Conservation (phyloP, 176 grass and related monocot genomes). For the Pontederia crassipes region DNA sequence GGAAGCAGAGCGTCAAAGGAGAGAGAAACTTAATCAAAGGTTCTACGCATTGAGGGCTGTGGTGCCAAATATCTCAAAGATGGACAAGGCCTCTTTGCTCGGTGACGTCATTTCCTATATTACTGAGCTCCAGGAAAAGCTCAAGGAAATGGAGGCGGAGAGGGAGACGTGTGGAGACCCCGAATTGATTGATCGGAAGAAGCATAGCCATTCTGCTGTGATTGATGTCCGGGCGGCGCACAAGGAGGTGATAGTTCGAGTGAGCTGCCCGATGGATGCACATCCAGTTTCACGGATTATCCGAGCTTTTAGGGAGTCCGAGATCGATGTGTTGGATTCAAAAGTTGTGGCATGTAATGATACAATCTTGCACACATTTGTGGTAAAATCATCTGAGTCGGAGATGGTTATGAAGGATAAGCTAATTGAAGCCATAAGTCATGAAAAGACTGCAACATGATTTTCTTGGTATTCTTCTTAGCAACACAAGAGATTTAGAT, state of each 20-base stretch:
- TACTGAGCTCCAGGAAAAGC: constrained; percentile 58
- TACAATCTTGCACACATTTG: constrained; percentile 2
- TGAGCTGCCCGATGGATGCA: constrained; percentile 49
- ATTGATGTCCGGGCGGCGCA: constrained; percentile 48
- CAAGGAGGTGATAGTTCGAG: constrained; percentile 65
- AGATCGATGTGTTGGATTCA: constrained; percentile 1
- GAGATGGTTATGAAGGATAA: constrained; percentile 41
- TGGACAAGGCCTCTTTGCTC: constrained; percentile 84
- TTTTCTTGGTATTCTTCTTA: too few relatives aligned
- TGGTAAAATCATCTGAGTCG: constrained; percentile 39
- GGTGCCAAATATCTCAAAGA: constrained; percentile 81
- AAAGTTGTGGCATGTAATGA: background rate
- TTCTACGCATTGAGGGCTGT: constrained; percentile 85
- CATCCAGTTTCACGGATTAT: constrained; percentile 21
- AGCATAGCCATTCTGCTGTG: constrained; percentile 10
- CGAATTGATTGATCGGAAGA: background rate
- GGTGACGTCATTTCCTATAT: constrained; percentile 87
- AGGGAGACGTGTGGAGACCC: background rate
- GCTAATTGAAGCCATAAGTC: constrained; percentile 44
- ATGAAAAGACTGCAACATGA: constrained; percentile 17
- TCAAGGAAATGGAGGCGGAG: constrained; percentile 24
- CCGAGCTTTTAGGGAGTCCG: background rate
- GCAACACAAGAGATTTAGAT: too few relatives aligned
- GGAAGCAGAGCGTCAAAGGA: constrained; percentile 74
- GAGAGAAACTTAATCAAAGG: constrained; percentile 87